These are phyloP conservation scores for Rhizopogon vesiculosus DNA, from an alignment of 768 basidiomycete genomes.

Conservation along the genomic window DNA sequence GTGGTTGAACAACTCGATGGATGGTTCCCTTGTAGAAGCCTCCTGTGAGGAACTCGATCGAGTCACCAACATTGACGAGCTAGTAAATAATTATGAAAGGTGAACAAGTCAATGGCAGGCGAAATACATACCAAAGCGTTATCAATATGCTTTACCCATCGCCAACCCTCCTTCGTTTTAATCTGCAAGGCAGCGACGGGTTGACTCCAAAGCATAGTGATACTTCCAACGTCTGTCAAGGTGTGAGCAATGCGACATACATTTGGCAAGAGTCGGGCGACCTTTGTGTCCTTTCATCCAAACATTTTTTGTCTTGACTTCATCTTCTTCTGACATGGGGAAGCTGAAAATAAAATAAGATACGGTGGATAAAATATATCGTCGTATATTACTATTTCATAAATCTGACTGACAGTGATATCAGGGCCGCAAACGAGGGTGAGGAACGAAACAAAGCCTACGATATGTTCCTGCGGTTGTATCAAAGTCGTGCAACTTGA, in stretches of 20 bases:
- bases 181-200: constrained; percentile 58
- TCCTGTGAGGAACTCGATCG: constrained; percentile 55
- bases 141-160: constrained; percentile 56
- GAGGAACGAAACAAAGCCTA: constrained; percentile 12
- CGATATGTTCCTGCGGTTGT: constrained; percentile 38
- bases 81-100: constrained; percentile 11
- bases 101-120: background rate
- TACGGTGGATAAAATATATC: background rate
- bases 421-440: background rate
- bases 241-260: background rate
- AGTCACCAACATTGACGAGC: constrained; percentile 60
- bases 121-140: constrained; percentile 43
- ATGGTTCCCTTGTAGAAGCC: constrained; percentile 57
- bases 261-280: constrained; percentile 9
- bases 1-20: constrained; percentile 59
- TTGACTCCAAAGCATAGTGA: constrained; percentile 59
- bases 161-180: constrained; percentile 49
- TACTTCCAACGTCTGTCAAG: constrained; percentile 42
- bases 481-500: constrained; percentile 43
- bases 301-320: constrained; percentile 45
- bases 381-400: constrained; percentile 57
- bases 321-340: constrained; percentile 46
- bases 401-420: constrained; percentile 40
- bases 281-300: constrained; percentile 62
- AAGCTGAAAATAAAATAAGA: constrained; percentile 29